Percentiles rank a stretch among this genome's conserved stretches.
These are phyloP conservation scores for Trichothecium roseum DNA, from an alignment of 2,329 filamentous ascomycete species.

Conservation along the genomic window DNA sequence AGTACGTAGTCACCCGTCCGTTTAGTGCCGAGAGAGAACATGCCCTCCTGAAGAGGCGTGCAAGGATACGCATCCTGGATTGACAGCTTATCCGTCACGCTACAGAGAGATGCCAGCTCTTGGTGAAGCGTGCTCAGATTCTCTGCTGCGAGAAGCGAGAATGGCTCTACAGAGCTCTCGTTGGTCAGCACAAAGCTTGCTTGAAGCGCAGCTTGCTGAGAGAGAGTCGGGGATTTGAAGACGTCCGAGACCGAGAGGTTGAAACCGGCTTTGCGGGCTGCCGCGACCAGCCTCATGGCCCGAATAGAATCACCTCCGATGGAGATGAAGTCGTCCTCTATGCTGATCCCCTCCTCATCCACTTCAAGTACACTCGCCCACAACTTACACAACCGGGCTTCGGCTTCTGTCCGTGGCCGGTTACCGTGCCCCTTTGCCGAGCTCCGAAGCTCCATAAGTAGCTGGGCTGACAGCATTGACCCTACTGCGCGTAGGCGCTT, in stretches of 20 bases:
- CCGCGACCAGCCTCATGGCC: constrained; percentile 43
- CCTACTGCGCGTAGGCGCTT: neutral
- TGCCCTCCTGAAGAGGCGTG: constrained; percentile 32
- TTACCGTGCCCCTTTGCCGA: neutral
- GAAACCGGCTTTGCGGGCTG: constrained; percentile 30
- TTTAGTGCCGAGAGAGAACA: neutral
- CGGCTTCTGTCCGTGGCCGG: neutral
- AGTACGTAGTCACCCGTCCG: constrained; percentile 2
- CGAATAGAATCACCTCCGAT: constrained; percentile 42
- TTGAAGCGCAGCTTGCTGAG: neutral
- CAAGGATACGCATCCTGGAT: constrained; percentile 38
- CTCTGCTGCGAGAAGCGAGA: neutral
- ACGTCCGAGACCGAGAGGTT: constrained; percentile 37
- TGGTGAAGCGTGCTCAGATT: neutral
- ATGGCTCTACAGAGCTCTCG: neutral
- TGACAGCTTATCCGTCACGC: too few relatives aligned
- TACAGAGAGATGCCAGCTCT: neutral
- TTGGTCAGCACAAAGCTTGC: neutral
- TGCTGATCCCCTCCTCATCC: constrained; percentile 20
- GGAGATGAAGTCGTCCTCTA: constrained; percentile 42
- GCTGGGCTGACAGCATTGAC: neutral
- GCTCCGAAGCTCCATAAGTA: neutral
- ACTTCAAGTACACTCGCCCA: neutral
- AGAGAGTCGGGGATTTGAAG: constrained; percentile 19
- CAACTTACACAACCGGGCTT: neutral